Evolutionary conservation across 495 filamentous ascomycete genomes (phyloP).

Genomic region (Elasticomyces elasticus): DNA sequence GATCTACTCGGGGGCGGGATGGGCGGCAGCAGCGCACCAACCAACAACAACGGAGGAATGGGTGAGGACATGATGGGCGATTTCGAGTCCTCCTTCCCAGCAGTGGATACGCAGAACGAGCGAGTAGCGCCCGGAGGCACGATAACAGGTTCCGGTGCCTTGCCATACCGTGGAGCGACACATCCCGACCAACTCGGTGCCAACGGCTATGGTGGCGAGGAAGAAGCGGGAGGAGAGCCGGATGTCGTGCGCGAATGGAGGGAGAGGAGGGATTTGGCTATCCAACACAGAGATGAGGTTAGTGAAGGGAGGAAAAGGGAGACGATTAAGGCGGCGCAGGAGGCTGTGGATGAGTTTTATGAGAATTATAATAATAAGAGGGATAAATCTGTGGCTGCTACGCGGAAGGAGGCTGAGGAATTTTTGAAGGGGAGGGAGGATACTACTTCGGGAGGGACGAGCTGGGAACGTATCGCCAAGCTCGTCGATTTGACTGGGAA

Average conservation of each 20-base stretch:
- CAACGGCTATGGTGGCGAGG: slow-evolving; percentile 34
- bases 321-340: slow-evolving; percentile 73
- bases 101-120: slow-evolving; percentile 69
- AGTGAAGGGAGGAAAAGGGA: slow-evolving; percentile 66
- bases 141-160: slow-evolving; percentile 62
- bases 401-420: slow-evolving; percentile 84
- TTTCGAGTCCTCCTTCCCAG: slow-evolving; percentile 83
- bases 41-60: slow-evolving; percentile 21
- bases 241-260: slow-evolving; percentile 89
- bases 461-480: slow-evolving; percentile 97
- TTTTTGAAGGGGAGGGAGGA: slow-evolving; percentile 83
- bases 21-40: not conserved
- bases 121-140: slow-evolving; percentile 83
- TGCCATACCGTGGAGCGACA: slow-evolving; percentile 48
- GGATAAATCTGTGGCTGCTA: slow-evolving; percentile 78
- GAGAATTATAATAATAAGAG: slow-evolving; percentile 97
- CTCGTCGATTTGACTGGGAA: slow-evolving; percentile 94
- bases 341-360: slow-evolving; percentile 97
- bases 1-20: slow-evolving; percentile 62
- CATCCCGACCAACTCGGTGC: no score
- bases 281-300: slow-evolving; percentile 66
- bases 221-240: slow-evolving; percentile 65
- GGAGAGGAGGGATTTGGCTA: slow-evolving; percentile 66
- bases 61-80: slow-evolving; percentile 50
- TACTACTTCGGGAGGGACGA: slow-evolving; percentile 84